Evolutionary conservation across 2,329 filamentous ascomycete species (phyloP), one percentile per base, ranked within the genome.

Genomic region (Xenosphaeropsis pyriputrescens): DNA sequence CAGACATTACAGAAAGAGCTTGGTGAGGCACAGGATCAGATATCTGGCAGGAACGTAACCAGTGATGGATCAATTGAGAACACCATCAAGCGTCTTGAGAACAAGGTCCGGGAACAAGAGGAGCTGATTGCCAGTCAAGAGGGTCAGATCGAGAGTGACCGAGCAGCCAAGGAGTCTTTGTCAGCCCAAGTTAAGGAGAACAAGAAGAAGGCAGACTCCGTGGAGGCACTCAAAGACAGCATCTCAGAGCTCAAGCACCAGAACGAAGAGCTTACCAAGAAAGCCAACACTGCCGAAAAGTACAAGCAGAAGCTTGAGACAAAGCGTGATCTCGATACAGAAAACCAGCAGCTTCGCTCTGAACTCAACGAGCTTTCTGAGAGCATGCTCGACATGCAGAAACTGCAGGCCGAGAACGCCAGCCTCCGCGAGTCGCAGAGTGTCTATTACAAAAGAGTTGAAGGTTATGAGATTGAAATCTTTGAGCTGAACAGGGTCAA

Each of bases 41-140:
- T 63, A 46, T 61, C 65, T 48, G 56, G 71, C 59, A 59, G 64
- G 53, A 47, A 63, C 56, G 58, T 72, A 60, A 60, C 72, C 52
- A 58, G 63, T 55, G 63, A 61, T 55, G 16, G 14, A 32, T 32
- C 30, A 17, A 70, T 60, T 52, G 67, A 60, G 16, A 63, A 67
- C 39, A 59, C 67, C 36, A 66, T 74, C 44, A 62, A 63, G 57
- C 57, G 65, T 42, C 59, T 80, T 47, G 64, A 77, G 46, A 59
- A 61, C 32, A 68, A 70, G 45, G 61, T 79, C 17, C 69, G 70
- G 31, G 74, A 85, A 47, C 75, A 81, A 49, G 77, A 84, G 53
- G 68, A 79, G 41, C 63, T 85, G 36, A 86, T 88, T 50, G 74
- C 75, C 30, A 70, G 65, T 17, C 72, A 85, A 47, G 82, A 88